Conservation (phyloP, 1,284 basidiomycete species). For the Naganishia sp. region DNA sequence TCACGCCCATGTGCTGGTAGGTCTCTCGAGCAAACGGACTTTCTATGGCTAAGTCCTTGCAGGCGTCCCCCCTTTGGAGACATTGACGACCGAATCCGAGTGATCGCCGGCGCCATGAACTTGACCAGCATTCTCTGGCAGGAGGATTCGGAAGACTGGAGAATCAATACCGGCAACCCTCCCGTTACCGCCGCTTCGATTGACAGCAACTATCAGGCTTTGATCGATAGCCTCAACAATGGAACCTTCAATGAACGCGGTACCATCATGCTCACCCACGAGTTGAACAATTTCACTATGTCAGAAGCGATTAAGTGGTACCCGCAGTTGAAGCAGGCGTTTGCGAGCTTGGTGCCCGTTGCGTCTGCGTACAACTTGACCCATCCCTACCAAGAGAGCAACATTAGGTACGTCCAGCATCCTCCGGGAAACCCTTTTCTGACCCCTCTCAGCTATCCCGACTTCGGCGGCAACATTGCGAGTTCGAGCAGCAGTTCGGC, state of each 20-base stretch:
- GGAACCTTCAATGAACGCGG: conserved; percentile 52
- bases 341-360: conserved; percentile 51
- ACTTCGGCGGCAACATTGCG: conserved; percentile 9
- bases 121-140: conserved; percentile 58
- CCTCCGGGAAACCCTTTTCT: too few relatives aligned
- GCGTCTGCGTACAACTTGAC: conserved; percentile 53
- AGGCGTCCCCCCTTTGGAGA: conserved; percentile 57
- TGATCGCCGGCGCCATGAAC: conserved; percentile 57
- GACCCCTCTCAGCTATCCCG: conserved; percentile 19
- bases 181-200: conserved; percentile 50
- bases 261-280: conserved; percentile 56
- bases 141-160: conserved; percentile 58
- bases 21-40: conserved; percentile 34
- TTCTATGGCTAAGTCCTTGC: not conserved
- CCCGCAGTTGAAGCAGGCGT: conserved; percentile 46
- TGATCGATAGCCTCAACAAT: conserved; percentile 50
- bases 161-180: conserved; percentile 43
- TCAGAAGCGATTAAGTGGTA: conserved; percentile 44
- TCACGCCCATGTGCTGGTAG: conserved; percentile 56
- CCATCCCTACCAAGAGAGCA: conserved; percentile 55
- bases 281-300: conserved; percentile 56
- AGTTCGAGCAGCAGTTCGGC: conserved; percentile 5
- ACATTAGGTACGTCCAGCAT: conserved; percentile 46
- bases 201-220: conserved; percentile 55
- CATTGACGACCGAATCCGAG: conserved; percentile 59